These are phyloP conservation scores for Yarrowia hollandica DNA, from an alignment of 805 yeast genomes.

Conservation along the genomic window DNA sequence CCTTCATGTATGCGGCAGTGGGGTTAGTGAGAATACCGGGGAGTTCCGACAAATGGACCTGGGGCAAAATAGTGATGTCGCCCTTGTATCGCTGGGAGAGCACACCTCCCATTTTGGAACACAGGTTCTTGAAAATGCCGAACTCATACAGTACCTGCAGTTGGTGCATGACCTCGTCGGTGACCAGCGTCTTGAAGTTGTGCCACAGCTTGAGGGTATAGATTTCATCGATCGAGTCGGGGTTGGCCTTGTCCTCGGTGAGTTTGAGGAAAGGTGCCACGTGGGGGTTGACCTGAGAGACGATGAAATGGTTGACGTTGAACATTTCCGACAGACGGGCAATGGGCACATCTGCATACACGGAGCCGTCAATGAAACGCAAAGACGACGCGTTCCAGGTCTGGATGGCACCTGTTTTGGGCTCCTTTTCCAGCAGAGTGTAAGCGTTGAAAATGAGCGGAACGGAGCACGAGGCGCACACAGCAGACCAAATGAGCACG, in stretches of 20 bases:
- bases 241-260: slow-evolving; percentile 44
- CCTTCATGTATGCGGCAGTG: slow-evolving; percentile 67
- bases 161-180: slow-evolving; percentile 76
- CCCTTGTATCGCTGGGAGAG: slow-evolving; percentile 88
- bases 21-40: slow-evolving; percentile 75
- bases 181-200: slow-evolving; percentile 53
- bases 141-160: slow-evolving; percentile 71
- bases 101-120: slow-evolving; percentile 72
- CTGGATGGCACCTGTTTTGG: slow-evolving; percentile 64
- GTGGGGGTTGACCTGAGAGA: slow-evolving; percentile 96
- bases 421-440: slow-evolving; percentile 78
- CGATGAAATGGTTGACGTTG: slow-evolving; percentile 94
- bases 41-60: slow-evolving; percentile 57
- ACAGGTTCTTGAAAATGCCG: slow-evolving; percentile 70
- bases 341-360: slow-evolving; percentile 90
- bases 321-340: slow-evolving; percentile 92
- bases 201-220: slow-evolving; percentile 28
- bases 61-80: slow-evolving; percentile 89
- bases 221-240: slow-evolving; percentile 24
- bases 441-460: slow-evolving; percentile 91
- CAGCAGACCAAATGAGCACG: slow-evolving; percentile 87
- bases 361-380: slow-evolving; percentile 93
- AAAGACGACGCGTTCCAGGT: slow-evolving; percentile 82
- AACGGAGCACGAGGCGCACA: slow-evolving; percentile 88
- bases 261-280: slow-evolving; percentile 74